phyloP scores from a whole-genome alignment of 345 rosid genomes.

The Passiflora organensis region DNA sequence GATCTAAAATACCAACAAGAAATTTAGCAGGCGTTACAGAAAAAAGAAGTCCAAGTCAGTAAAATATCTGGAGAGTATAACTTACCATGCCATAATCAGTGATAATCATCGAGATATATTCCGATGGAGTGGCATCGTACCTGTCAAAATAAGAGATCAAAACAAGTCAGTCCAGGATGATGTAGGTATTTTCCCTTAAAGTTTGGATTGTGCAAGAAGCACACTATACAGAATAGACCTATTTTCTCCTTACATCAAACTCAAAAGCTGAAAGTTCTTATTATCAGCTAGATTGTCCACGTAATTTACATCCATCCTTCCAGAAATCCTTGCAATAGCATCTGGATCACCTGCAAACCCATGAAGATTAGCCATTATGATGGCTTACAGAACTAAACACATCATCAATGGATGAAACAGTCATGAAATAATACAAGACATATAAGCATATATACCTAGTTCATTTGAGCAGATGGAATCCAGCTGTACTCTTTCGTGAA shows the following conservation, averaged over 20 bases:
- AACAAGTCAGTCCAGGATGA: not conserved
- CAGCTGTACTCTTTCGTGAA: constrained; percentile 91
- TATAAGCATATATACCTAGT: constrained; percentile 48
- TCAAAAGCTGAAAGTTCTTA: constrained; percentile 69
- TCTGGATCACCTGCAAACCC: constrained; percentile 71
- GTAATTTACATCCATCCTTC: constrained; percentile 57
- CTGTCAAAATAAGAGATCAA: constrained; percentile 34
- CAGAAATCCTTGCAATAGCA: constrained; percentile 61
- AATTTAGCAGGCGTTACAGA: not conserved
- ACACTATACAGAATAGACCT: no score
- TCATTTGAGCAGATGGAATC: constrained; percentile 96
- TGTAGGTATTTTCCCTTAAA: not conserved
- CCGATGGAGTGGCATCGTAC: constrained; percentile 91
- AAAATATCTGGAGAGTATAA: not conserved
- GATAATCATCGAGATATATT: constrained; percentile 77
- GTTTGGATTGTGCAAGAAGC: no score
- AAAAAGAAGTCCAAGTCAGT: not conserved
- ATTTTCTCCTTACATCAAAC: constrained; percentile 69
- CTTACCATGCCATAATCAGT: constrained; percentile 98
- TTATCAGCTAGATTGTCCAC: constrained; percentile 47
- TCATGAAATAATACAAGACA: not conserved
- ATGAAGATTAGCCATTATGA: not conserved
- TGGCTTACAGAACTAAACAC: not conserved
- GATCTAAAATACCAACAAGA: constrained; percentile 34
- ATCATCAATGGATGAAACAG: not conserved